Conservation (phyloP, 768 basidiomycete genomes). For the Rhodotorula paludigena region DNA sequence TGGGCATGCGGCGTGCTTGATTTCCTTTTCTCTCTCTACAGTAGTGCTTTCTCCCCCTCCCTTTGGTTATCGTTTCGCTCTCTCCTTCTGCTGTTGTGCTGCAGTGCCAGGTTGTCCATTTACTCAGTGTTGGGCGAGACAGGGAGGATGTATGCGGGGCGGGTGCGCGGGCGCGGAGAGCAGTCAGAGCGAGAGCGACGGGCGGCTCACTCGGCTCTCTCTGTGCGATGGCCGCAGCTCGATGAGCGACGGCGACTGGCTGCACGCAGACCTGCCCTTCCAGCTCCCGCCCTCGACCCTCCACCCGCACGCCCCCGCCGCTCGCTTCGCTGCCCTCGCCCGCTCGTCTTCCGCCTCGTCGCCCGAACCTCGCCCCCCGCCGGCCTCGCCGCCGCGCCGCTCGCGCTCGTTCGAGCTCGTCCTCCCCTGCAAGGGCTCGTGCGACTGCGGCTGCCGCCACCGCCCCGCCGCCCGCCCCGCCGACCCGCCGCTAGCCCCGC, state of each 20-base stretch:
- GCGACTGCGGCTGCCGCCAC: neutral
- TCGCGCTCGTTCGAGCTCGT: neutral
- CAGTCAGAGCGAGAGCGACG: too few species aligned
- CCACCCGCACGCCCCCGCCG: neutral
- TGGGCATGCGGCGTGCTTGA: neutral
- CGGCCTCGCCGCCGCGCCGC: neutral
- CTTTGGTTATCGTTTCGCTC: neutral
- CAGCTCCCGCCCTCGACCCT: constrained; percentile 1
- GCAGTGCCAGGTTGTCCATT: neutral
- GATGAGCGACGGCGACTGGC: neutral
- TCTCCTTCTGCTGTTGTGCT: neutral
- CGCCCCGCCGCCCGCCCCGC: too few species aligned
- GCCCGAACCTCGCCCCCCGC: neutral
- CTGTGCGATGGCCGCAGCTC: neutral
- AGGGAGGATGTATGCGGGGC: neutral
- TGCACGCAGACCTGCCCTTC: neutral
- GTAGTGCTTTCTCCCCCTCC: neutral
- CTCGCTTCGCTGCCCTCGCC: neutral
- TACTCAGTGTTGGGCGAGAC: neutral
- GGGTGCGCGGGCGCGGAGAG: too few species aligned
- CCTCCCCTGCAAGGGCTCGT: neutral
- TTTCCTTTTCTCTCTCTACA: neutral
- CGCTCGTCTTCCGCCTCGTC: neutral
- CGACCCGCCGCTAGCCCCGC: too few species aligned
- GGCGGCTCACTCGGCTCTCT: too few species aligned